Evolutionary conservation across 2,329 filamentous ascomycete species (phyloP).

Genomic region (Colletotrichum magnum): DNA sequence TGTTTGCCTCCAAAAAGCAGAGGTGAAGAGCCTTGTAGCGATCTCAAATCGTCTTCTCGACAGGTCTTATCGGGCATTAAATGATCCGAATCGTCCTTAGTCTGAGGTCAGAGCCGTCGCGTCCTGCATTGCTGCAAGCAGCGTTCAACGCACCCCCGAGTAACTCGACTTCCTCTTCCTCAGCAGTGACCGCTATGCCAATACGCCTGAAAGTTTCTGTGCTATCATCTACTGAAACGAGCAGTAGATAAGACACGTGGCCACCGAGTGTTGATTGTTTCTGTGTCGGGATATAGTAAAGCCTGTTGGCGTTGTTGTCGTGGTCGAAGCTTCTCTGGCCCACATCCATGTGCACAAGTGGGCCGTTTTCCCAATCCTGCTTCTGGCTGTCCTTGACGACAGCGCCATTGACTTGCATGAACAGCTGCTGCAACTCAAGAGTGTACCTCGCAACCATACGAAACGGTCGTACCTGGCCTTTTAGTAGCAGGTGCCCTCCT

Average conservation of each 20-base stretch:
- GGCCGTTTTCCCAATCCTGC: not conserved
- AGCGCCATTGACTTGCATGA: not conserved
- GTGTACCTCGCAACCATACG: not conserved
- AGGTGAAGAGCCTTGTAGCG: not conserved
- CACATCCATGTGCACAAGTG: not conserved
- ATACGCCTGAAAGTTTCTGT: constrained; percentile 5
- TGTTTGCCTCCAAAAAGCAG: too few species aligned
- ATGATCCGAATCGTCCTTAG: not conserved
- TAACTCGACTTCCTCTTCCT: constrained; percentile 7
- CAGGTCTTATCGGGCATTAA: not conserved
- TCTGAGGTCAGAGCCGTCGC: not conserved
- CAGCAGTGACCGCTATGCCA: constrained; percentile 3
- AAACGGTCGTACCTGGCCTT: not conserved
- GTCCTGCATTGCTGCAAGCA: not conserved
- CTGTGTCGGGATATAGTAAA: constrained; percentile 10
- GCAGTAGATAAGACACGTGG: not conserved
- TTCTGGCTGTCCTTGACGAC: not conserved
- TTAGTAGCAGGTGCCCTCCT: constrained; percentile 12
- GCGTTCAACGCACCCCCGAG: not conserved
- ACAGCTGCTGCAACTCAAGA: not conserved
- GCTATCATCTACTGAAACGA: not conserved
- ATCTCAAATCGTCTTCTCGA: not conserved
- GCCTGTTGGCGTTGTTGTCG: not conserved
- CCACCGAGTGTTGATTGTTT: not conserved
- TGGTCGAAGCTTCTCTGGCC: constrained; percentile 1